phyloP scores from a whole-genome alignment of 441 rosid species.

The Biscutella laevigata region DNA sequence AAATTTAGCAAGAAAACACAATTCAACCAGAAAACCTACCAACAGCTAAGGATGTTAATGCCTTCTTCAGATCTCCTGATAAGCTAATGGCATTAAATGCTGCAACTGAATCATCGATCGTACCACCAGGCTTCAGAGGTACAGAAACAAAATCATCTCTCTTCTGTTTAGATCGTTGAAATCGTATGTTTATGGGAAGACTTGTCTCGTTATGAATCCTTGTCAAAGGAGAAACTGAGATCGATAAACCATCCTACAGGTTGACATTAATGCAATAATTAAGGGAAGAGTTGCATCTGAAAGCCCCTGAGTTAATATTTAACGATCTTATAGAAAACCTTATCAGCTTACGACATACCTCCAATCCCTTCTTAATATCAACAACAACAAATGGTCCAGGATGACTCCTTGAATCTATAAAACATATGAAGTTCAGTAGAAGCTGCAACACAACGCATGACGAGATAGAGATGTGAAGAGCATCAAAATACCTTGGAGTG shows the following conservation, averaged over 20 bases:
- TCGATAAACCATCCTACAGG: slow-evolving; percentile 74
- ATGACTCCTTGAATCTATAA: slow-evolving; percentile 69
- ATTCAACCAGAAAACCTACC: slow-evolving; percentile 43
- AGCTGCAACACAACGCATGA: slow-evolving; percentile 7
- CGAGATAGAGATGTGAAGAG: slow-evolving; percentile 11
- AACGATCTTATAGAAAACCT: slow-evolving; percentile 15
- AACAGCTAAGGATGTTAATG: slow-evolving; percentile 74
- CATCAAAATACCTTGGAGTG: slow-evolving; percentile 56
- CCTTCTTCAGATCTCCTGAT: slow-evolving; percentile 76
- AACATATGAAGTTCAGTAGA: slow-evolving; percentile 17
- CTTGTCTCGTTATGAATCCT: slow-evolving; percentile 82
- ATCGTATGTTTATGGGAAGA: slow-evolving; percentile 69
- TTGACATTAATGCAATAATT: slow-evolving; percentile 8
- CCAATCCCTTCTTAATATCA: slow-evolving; percentile 56
- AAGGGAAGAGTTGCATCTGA: slow-evolving; percentile 5
- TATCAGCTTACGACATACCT: slow-evolving; percentile 42
- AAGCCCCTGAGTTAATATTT: slow-evolving; percentile 3
- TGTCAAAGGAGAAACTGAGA: slow-evolving; percentile 78
- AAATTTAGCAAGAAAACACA: slow-evolving; percentile 18
- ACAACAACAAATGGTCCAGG: slow-evolving; percentile 91
- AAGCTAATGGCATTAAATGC: slow-evolving; percentile 67
- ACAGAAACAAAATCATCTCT: slow-evolving; percentile 52
- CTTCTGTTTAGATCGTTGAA: slow-evolving; percentile 59
- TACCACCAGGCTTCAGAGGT: slow-evolving; percentile 65
- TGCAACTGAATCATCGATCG: slow-evolving; percentile 81